Percentiles rank a stretch among this genome's conserved stretches.
Conservation (phyloP, 2,329 filamentous ascomycete genomes). For the Ceratocystis variospora region DNA sequence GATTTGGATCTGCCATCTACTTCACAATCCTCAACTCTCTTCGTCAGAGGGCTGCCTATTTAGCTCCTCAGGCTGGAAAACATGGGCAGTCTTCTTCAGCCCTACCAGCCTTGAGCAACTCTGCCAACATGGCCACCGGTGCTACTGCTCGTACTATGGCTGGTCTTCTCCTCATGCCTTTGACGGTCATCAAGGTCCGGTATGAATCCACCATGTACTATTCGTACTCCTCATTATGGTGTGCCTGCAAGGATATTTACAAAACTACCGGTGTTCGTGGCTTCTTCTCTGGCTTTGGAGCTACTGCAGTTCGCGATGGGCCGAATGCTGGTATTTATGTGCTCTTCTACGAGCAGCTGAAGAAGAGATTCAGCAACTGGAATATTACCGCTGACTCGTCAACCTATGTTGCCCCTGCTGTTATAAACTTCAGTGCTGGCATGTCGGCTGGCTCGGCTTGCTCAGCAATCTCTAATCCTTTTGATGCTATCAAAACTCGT, state of each 20-base stretch:
- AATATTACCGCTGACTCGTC: conserved; percentile 12
- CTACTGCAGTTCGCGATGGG: conserved; percentile 85
- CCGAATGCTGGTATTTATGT: conserved; percentile 94
- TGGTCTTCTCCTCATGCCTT: conserved; percentile 84
- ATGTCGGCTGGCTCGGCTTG: conserved; percentile 68
- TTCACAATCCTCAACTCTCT: conserved; percentile 78
- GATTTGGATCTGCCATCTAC: conserved; percentile 85
- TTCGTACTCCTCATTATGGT: conserved; percentile 58
- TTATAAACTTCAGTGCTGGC: conserved; percentile 74
- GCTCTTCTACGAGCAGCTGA: conserved; percentile 78
- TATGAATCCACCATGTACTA: conserved; percentile 81
- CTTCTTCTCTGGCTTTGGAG: conserved; percentile 88
- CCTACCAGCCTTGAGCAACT: conserved; percentile 68
- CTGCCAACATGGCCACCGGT: conserved; percentile 73
- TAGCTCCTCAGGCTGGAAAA: conserved; percentile 19
- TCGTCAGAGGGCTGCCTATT: conserved; percentile 30
- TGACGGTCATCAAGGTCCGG: conserved; percentile 91
- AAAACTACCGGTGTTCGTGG: conserved; percentile 60
- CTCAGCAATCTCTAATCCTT: conserved; percentile 85
- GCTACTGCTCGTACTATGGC: conserved; percentile 73
- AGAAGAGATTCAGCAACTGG: conserved; percentile 41
- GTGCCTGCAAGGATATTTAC: conserved; percentile 62
- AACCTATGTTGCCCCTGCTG: conserved; percentile 14
- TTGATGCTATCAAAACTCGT: conserved; percentile 90
- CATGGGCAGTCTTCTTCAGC: conserved; percentile 49